phyloP scores from a whole-genome alignment of 2,329 filamentous ascomycete genomes.

The Colletotrichum nymphaeae region DNA sequence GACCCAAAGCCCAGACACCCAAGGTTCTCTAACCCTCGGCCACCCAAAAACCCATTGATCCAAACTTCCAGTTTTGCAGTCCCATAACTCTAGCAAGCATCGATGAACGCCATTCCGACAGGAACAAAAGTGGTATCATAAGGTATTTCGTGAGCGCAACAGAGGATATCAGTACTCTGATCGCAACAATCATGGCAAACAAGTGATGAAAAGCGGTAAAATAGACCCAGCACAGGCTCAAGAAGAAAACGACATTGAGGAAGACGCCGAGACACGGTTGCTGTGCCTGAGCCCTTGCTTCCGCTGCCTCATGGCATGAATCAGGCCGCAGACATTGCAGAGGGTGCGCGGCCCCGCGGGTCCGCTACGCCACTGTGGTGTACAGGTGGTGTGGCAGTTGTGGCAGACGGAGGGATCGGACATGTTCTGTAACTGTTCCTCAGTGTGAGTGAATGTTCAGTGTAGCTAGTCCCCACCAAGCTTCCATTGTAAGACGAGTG shows the following conservation, averaged over 20 bases:
- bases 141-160: too few relatives aligned
- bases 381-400: neutral
- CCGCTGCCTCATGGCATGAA: constrained; percentile 5
- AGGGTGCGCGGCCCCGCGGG: neutral
- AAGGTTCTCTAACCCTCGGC: neutral
- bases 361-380: constrained; percentile 4
- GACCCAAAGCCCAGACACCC: neutral
- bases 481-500: neutral
- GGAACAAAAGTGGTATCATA: too few relatives aligned
- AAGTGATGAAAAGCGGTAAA: neutral
- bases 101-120: too few relatives aligned
- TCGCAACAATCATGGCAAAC: neutral
- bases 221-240: neutral
- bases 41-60: too few relatives aligned
- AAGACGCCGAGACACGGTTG: neutral
- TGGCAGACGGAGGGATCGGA: constrained; percentile 1
- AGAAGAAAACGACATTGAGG: neutral
- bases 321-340: constrained; percentile 5
- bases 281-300: neutral
- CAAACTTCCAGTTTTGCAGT: too few relatives aligned
- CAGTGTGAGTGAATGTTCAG: neutral
- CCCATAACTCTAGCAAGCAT: too few relatives aligned
- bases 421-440: neutral
- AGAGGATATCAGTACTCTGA: neutral
- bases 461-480: neutral